Percentiles rank a stretch among this genome's conserved stretches.
These are phyloP conservation scores for Thraustochytrium striatum DNA, from an alignment of 352 stramenopile genomes.

Conservation along the genomic window DNA sequence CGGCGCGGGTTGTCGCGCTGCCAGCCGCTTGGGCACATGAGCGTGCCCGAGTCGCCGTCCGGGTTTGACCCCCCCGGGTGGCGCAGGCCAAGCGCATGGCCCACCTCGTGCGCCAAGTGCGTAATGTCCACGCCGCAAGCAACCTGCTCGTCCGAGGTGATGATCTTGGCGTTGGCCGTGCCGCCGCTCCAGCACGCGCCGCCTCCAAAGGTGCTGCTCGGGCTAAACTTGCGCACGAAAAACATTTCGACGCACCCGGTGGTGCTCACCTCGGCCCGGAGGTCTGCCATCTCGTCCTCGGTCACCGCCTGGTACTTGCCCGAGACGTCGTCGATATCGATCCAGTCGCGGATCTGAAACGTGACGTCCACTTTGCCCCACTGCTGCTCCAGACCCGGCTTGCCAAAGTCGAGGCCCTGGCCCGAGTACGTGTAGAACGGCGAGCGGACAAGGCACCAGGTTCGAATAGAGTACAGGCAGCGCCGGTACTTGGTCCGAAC, in stretches of 20 bases:
- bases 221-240: constrained; percentile 17
- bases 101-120: constrained; percentile 26
- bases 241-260: constrained; percentile 12
- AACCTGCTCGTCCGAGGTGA: constrained; percentile 24
- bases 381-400: background rate
- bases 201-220: background rate
- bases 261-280: background rate
- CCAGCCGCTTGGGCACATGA: constrained; percentile 32
- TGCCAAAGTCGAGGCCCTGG: constrained; percentile 22
- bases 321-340: background rate
- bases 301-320: constrained; percentile 12
- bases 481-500: too few species aligned
- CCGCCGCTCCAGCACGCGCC: constrained; percentile 5
- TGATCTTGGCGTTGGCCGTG: constrained; percentile 29
- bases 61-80: background rate
- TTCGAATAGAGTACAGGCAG: too few species aligned
- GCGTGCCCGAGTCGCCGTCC: constrained; percentile 6
- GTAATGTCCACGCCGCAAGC: background rate
- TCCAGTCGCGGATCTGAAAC: background rate
- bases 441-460: too few species aligned
- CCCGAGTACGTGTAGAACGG: constrained; percentile 36
- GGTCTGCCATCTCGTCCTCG: background rate
- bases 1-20: constrained; percentile 29
- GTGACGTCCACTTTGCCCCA: constrained; percentile 20
- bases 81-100: constrained; percentile 6